These are phyloP conservation scores for Piromyces finnis DNA, from an alignment of 192 early-diverging fungal genomes.

Conservation along the genomic window DNA sequence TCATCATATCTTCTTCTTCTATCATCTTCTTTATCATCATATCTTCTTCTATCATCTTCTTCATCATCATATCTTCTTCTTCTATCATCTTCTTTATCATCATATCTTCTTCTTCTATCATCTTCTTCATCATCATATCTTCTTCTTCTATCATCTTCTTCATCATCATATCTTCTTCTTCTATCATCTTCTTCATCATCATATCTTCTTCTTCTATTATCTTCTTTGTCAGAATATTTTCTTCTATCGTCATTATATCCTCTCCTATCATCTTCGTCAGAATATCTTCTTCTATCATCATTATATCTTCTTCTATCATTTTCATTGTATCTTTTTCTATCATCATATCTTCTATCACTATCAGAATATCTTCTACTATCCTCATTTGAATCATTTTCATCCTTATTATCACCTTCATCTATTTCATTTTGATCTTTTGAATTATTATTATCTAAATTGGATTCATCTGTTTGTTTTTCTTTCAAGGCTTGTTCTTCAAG, in stretches of 20 bases:
- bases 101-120: no score
- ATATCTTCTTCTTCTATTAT: no score
- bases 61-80: not conserved
- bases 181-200: no score
- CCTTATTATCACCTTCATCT: not conserved
- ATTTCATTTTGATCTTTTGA: not conserved
- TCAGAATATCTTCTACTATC: no score
- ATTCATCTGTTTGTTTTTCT: not conserved
- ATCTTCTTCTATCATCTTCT: not conserved
- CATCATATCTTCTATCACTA: no score
- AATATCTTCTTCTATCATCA: not conserved
- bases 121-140: no score
- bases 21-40: no score
- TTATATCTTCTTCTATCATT: not conserved
- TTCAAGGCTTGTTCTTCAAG: not conserved
- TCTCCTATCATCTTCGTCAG: no score
- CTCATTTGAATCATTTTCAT: not conserved
- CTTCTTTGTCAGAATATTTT: not conserved
- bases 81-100: not conserved
- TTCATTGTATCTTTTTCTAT: not conserved
- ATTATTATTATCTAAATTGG: not conserved
- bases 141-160: no score
- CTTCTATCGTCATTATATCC: no score
- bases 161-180: not conserved
- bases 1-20: no score